Evolutionary conservation across 176 grass and related monocot genomes (phyloP).

Genomic region (Panicum miliaceum): DNA sequence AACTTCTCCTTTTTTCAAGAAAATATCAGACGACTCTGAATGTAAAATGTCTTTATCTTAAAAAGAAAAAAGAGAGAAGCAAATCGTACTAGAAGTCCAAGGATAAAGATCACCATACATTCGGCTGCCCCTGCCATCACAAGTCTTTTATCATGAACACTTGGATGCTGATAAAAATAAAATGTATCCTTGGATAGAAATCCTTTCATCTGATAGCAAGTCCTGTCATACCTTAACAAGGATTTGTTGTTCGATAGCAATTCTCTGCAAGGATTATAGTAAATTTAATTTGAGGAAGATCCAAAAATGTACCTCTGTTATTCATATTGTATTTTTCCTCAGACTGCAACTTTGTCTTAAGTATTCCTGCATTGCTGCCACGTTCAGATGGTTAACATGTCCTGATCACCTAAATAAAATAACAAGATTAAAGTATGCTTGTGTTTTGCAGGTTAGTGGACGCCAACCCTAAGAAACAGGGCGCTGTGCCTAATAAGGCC

Average conservation of each 20-base stretch:
- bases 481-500: not conserved
- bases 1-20: slow-evolving; percentile 27
- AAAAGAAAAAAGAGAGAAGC: not conserved
- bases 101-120: slow-evolving; percentile 1
- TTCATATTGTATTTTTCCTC: slow-evolving; percentile 2
- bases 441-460: slow-evolving; percentile 43
- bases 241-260: not conserved
- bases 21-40: slow-evolving; percentile 18
- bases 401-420: slow-evolving; percentile 42
- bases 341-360: not conserved
- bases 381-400: not conserved
- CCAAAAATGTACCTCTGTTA: slow-evolving; percentile 14
- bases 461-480: slow-evolving; percentile 2
- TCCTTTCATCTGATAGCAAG: slow-evolving; percentile 13
- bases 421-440: slow-evolving; percentile 8
- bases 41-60: slow-evolving; percentile 29
- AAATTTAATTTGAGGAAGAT: slow-evolving; percentile 2
- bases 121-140: not conserved
- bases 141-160: slow-evolving; percentile 15
- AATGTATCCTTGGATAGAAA: not conserved
- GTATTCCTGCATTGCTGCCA: not conserved
- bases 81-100: not conserved
- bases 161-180: not conserved
- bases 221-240: slow-evolving; percentile 7
- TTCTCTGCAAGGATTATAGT: not conserved